Percentiles rank a stretch among this genome's conserved stretches.
Evolutionary conservation across 495 filamentous ascomycete species (phyloP).

Genomic region (Penicillium desertorum): DNA sequence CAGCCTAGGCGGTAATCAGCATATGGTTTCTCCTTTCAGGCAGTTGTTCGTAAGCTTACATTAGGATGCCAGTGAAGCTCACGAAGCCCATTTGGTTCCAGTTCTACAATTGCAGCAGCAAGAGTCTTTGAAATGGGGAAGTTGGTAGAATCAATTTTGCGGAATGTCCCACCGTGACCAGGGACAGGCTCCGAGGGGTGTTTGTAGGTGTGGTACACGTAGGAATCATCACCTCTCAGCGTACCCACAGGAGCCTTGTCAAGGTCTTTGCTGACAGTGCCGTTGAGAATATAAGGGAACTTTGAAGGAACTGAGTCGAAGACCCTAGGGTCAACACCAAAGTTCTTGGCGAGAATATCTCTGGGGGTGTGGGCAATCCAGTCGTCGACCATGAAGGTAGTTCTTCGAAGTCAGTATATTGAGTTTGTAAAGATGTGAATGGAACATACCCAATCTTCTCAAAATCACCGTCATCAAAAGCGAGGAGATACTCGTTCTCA

Average conservation of each 20-base stretch:
- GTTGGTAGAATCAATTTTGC: slow-evolving; percentile 60
- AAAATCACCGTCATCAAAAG: slow-evolving; percentile 62
- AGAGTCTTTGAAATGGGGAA: slow-evolving; percentile 62
- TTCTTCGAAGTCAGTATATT: slow-evolving; percentile 32
- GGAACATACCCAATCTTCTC: slow-evolving; percentile 37
- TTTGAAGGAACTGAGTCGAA: slow-evolving; percentile 57
- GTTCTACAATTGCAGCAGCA: slow-evolving; percentile 58
- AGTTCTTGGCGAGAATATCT: slow-evolving; percentile 63
- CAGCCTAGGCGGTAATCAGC: slow-evolving; percentile 39
- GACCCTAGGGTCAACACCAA: slow-evolving; percentile 54
- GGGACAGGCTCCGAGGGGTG: slow-evolving; percentile 53
- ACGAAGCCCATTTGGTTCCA: slow-evolving; percentile 59
- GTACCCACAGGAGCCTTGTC: slow-evolving; percentile 49
- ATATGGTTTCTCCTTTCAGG: neutral
- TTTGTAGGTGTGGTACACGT: slow-evolving; percentile 54
- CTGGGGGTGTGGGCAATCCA: slow-evolving; percentile 64
- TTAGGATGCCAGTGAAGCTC: slow-evolving; percentile 72
- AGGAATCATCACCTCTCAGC: slow-evolving; percentile 55
- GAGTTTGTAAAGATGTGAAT: neutral
- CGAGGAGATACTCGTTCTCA: slow-evolving; percentile 64
- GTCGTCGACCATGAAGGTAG: slow-evolving; percentile 63
- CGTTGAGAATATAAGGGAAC: slow-evolving; percentile 61
- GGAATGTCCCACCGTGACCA: slow-evolving; percentile 57
- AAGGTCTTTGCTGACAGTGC: slow-evolving; percentile 48
- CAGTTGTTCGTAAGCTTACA: slow-evolving; percentile 34